A percentile compares a stretch with the other conserved stretches of the same genome.
Conservation (phyloP, 1,139 yeast species). For the Arxiozyma slooffiae region DNA sequence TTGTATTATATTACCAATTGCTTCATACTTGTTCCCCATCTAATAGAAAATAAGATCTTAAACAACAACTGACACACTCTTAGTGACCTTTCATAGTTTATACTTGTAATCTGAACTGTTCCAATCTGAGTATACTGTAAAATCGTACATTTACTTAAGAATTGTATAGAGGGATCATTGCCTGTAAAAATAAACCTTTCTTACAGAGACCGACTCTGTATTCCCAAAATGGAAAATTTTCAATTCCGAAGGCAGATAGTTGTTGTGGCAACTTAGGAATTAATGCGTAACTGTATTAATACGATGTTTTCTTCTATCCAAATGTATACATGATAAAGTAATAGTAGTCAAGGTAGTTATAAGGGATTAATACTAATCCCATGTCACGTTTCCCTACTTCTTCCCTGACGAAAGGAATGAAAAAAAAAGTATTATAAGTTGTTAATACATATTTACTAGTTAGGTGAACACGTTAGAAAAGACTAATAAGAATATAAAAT, state of each 20-base stretch:
- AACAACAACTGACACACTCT: background rate
- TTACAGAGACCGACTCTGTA: background rate
- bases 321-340: background rate
- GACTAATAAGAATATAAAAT: background rate
- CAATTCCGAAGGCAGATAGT: background rate
- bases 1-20: background rate
- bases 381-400: too few relatives aligned
- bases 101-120: background rate
- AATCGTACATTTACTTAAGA: too few relatives aligned
- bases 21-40: too few relatives aligned
- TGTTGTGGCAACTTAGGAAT: background rate
- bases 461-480: background rate
- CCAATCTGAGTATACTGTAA: background rate
- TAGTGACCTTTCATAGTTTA: too few relatives aligned
- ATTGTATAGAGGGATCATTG: background rate
- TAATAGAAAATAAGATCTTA: background rate
- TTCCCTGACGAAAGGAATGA: background rate
- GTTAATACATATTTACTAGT: background rate
- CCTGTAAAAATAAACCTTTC: background rate
- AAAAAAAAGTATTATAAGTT: background rate
- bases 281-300: background rate
- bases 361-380: too few relatives aligned
- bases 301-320: background rate
- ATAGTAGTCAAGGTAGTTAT: too few relatives aligned
- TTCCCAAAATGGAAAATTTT: background rate